A percentile compares a stretch with the other conserved stretches of the same genome.
These are phyloP conservation scores for Paralagenidium karlingii DNA, from an alignment of 352 stramenopile genomes.

Conservation along the genomic window DNA sequence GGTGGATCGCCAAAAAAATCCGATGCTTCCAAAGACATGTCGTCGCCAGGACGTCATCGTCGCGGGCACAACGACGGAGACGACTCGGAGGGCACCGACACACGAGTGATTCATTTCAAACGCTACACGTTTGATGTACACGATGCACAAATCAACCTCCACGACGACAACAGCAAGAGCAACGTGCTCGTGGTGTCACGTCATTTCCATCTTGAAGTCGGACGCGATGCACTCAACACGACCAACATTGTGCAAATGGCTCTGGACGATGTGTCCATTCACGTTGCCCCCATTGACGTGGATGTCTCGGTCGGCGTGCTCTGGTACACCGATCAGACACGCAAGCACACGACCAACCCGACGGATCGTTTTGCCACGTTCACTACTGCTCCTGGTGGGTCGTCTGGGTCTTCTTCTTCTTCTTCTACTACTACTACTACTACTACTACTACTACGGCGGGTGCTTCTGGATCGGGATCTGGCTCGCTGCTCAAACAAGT, in stretches of 20 bases:
- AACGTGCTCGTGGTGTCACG: slow-evolving; percentile 58
- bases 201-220: slow-evolving; percentile 65
- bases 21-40: slow-evolving; percentile 1
- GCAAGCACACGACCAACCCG: background rate
- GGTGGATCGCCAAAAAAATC: slow-evolving; percentile 1
- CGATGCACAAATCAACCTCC: slow-evolving; percentile 68
- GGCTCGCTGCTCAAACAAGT: slow-evolving; percentile 53
- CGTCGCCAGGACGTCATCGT: slow-evolving; percentile 2
- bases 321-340: slow-evolving; percentile 67
- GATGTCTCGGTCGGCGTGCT: slow-evolving; percentile 55
- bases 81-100: background rate
- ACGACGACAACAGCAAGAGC: slow-evolving; percentile 47
- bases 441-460: too few species aligned
- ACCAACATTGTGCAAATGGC: slow-evolving; percentile 43
- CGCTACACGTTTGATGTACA: slow-evolving; percentile 65
- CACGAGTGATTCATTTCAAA: slow-evolving; percentile 36
- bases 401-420: slow-evolving; percentile 3
- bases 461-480: too few species aligned
- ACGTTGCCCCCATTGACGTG: slow-evolving; percentile 61
- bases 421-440: too few species aligned
- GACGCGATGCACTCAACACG: slow-evolving; percentile 21
- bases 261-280: slow-evolving; percentile 54
- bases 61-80: background rate
- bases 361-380: background rate
- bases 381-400: background rate